Evolutionary conservation across 305 asterid genomes (phyloP).

Genomic region (Solanum hybrid): DNA sequence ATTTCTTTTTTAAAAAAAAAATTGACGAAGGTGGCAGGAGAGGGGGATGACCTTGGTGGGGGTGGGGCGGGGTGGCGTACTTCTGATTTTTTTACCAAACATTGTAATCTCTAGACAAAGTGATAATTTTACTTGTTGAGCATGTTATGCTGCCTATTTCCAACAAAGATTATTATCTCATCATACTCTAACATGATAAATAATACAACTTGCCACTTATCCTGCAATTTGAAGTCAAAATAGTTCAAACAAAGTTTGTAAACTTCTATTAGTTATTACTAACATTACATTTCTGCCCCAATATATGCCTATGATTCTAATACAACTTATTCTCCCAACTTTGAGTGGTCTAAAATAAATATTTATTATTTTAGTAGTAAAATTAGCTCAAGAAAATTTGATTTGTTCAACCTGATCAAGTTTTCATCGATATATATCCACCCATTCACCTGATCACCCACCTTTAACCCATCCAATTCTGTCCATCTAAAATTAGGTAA

Average conservation of each 20-base stretch:
- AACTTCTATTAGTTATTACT: background rate
- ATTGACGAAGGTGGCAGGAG: no score
- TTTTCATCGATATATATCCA: background rate
- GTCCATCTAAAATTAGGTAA: no score
- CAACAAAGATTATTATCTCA: background rate
- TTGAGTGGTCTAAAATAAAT: background rate
- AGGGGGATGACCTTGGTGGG: no score
- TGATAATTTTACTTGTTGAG: background rate
- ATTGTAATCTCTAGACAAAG: no score
- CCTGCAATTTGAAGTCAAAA: background rate
- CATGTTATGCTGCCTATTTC: background rate
- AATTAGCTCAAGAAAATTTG: background rate
- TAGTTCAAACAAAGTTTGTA: background rate
- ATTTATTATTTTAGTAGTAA: background rate
- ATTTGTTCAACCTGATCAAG: no score
- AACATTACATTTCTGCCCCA: background rate
- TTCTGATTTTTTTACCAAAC: no score
- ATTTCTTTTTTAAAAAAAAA: no score
- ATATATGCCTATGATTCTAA: no score
- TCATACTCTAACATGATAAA: background rate
- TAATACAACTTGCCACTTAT: no score
- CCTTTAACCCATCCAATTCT: background rate
- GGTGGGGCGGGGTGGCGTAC: no score
- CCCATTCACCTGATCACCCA: background rate
- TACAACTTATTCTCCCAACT: background rate